Percentiles rank a stretch among this genome's conserved stretches.
Evolutionary conservation across 2,329 filamentous ascomycete species (phyloP).

Genomic region (Ophiocordyceps camponoti-floridani): DNA sequence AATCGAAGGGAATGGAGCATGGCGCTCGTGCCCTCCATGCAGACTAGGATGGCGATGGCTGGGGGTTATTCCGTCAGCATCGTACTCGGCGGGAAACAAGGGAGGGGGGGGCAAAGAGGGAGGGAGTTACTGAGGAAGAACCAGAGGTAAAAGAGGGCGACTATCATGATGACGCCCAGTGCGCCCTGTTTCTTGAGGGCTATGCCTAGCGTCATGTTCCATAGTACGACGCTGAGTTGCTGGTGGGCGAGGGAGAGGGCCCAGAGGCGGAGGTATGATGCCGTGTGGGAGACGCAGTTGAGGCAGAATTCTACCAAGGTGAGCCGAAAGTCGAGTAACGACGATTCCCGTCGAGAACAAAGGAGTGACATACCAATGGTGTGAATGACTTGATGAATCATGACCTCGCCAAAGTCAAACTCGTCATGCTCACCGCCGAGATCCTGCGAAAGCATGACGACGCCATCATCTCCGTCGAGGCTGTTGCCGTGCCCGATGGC

Average conservation of each 20-base stretch:
- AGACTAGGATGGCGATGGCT: slow-evolving; percentile 51
- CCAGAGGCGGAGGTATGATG: slow-evolving; percentile 97
- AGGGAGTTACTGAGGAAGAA: slow-evolving; percentile 49
- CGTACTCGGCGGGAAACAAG: slow-evolving; percentile 3
- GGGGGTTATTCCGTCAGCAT: too few species aligned
- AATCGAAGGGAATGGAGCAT: slow-evolving; percentile 87
- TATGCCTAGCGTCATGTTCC: slow-evolving; percentile 82
- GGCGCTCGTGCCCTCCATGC: slow-evolving; percentile 92
- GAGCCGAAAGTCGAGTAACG: not conserved
- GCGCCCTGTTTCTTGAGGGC: slow-evolving; percentile 51
- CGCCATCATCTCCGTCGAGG: slow-evolving; percentile 39
- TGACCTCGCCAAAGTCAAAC: slow-evolving; percentile 90
- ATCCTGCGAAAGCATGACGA: slow-evolving; percentile 78
- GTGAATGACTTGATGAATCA: slow-evolving; percentile 99
- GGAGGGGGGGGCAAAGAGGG: not conserved
- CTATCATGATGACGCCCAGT: slow-evolving; percentile 60
- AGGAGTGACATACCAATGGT: slow-evolving; percentile 63
- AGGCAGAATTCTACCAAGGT: slow-evolving; percentile 68
- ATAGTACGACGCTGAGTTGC: slow-evolving; percentile 88
- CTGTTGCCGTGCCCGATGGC: slow-evolving; percentile 41
- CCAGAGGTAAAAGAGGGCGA: slow-evolving; percentile 75
- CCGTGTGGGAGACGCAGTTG: slow-evolving; percentile 97
- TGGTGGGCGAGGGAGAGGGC: slow-evolving; percentile 93
- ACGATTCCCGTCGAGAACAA: not conserved
- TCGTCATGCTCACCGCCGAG: slow-evolving; percentile 79